A percentile compares a stretch with the other conserved stretches of the same genome.
These are phyloP conservation scores for Coelastrella sp. DNA, from an alignment of 139 green algal genomes.

Conservation along the genomic window DNA sequence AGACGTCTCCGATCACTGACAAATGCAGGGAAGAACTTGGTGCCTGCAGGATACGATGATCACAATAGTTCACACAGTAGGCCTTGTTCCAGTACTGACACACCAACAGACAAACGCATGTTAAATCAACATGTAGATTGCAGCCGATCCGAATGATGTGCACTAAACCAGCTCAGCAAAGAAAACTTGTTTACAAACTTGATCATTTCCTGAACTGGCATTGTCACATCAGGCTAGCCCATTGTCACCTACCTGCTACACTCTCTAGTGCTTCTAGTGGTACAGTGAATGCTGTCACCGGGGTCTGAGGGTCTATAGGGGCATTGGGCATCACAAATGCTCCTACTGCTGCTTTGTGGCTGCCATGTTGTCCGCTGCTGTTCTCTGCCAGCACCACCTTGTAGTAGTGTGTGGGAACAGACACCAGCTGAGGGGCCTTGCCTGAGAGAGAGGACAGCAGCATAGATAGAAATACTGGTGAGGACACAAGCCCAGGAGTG, in stretches of 20 bases:
- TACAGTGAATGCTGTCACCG: slow-evolving; percentile 82
- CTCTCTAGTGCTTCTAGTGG: slow-evolving; percentile 81
- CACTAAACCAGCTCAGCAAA: too few relatives aligned
- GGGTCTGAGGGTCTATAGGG: slow-evolving; percentile 73
- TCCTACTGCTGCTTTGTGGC: slow-evolving; percentile 60
- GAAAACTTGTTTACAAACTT: too few relatives aligned
- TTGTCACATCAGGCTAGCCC: not conserved
- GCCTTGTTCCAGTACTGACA: not conserved
- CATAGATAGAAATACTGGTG: too few relatives aligned
- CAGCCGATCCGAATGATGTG: too few relatives aligned
- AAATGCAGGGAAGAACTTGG: slow-evolving; percentile 76
- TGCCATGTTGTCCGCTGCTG: slow-evolving; percentile 24
- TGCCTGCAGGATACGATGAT: slow-evolving; percentile 51
- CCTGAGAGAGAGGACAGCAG: slow-evolving; percentile 59
- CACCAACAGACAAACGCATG: not conserved
- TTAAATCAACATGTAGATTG: too few relatives aligned
- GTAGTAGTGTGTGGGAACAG: slow-evolving; percentile 95
- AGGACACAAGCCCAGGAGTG: too few relatives aligned
- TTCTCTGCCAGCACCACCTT: slow-evolving; percentile 76
- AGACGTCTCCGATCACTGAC: slow-evolving; percentile 58
- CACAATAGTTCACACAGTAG: too few relatives aligned
- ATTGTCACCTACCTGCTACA: slow-evolving; percentile 59
- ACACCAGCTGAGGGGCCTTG: slow-evolving; percentile 77
- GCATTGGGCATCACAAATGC: slow-evolving; percentile 91
- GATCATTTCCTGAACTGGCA: too few relatives aligned